Evolutionary conservation across 768 basidiomycete genomes (phyloP).

Genomic region (Lactarius akahatsu): DNA sequence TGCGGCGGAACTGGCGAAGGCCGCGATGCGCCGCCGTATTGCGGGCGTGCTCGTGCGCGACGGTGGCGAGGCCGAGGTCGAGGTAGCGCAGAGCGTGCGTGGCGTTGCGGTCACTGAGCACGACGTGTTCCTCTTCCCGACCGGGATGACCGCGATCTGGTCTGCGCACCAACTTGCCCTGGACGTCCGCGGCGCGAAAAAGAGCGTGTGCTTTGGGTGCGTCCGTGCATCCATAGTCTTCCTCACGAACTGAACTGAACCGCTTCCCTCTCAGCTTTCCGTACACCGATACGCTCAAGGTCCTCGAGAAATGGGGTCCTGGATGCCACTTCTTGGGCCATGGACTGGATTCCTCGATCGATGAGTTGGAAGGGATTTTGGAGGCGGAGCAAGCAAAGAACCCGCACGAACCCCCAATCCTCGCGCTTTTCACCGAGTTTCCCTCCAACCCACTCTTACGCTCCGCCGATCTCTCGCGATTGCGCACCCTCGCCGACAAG

Average conservation of each 20-base stretch:
- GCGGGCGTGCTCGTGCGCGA: constrained; percentile 81
- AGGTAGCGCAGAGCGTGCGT: constrained; percentile 59
- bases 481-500: constrained; percentile 80
- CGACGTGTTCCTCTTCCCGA: constrained; percentile 85
- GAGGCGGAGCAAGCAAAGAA: constrained; percentile 42
- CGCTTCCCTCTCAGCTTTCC: constrained; percentile 62
- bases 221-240: constrained; percentile 32
- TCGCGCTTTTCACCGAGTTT: constrained; percentile 89
- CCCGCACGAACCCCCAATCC: constrained; percentile 55
- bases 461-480: constrained; percentile 71
- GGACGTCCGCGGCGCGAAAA: constrained; percentile 53
- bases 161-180: constrained; percentile 75
- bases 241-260: too few species aligned
- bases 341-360: constrained; percentile 74
- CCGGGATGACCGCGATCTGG: constrained; percentile 96
- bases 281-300: constrained; percentile 93
- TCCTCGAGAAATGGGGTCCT: constrained; percentile 94
- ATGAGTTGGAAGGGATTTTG: constrained; percentile 65
- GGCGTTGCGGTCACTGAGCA: constrained; percentile 75
- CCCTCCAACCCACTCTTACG: constrained; percentile 93
- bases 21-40: constrained; percentile 82
- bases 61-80: constrained; percentile 45
- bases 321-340: constrained; percentile 87
- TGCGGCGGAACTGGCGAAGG: constrained; percentile 78
- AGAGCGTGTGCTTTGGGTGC: too few species aligned